phyloP scores from a whole-genome alignment of 768 basidiomycete genomes.

The Goffeauzyma gilvescens region DNA sequence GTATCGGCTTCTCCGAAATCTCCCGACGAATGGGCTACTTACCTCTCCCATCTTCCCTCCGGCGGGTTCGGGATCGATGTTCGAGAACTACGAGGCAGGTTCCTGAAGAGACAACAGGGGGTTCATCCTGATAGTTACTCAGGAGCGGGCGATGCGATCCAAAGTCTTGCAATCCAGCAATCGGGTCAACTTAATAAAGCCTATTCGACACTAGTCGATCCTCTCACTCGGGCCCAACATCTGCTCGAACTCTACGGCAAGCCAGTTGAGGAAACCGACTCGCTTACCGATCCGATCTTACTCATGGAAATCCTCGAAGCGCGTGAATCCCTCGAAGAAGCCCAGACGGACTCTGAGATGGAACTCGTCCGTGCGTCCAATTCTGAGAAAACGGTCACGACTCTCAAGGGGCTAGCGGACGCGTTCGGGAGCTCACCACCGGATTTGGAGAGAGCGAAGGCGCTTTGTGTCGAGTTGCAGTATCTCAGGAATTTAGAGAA shows the following conservation, averaged over 20 bases:
- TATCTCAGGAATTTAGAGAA: constrained; percentile 40
- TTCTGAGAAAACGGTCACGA: constrained; percentile 38
- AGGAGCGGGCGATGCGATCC: constrained; percentile 44
- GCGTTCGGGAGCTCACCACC: constrained; percentile 37
- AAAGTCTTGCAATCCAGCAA: constrained; percentile 44
- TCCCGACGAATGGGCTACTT: too few species aligned
- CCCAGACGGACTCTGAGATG: constrained; percentile 39
- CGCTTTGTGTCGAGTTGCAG: constrained; percentile 47
- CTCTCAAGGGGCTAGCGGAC: constrained; percentile 35
- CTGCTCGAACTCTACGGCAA: constrained; percentile 48
- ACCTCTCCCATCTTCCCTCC: too few species aligned
- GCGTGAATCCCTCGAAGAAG: constrained; percentile 56
- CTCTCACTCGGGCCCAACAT: constrained; percentile 60
- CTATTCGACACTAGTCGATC: constrained; percentile 53
- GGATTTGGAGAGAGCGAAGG: constrained; percentile 44
- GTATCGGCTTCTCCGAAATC: too few species aligned
- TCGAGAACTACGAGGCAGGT: constrained; percentile 43
- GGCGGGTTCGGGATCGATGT: constrained; percentile 45
- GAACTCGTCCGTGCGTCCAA: constrained; percentile 41
- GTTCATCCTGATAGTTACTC: constrained; percentile 81
- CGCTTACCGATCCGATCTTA: constrained; percentile 49
- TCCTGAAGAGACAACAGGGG: constrained; percentile 50
- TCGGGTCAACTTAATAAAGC: constrained; percentile 70
- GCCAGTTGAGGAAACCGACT: constrained; percentile 48
- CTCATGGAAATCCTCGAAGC: constrained; percentile 61